A percentile compares a stretch with the other conserved stretches of the same genome.
Conservation (phyloP, 345 rosid genomes). For the Cardamine resedifolia region DNA sequence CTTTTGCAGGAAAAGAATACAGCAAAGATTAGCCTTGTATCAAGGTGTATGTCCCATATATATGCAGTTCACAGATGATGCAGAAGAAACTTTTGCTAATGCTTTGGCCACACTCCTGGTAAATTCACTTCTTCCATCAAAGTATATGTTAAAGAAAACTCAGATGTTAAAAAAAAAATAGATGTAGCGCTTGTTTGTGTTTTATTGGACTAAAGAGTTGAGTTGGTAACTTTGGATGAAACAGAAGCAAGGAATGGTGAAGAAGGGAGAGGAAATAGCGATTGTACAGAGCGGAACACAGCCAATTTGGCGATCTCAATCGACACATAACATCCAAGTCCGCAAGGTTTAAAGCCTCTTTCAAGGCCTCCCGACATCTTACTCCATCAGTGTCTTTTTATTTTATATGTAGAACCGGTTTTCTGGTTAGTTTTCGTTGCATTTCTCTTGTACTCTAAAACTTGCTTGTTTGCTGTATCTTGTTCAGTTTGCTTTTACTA, state of each 20-base stretch:
- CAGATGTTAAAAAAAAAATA: not conserved
- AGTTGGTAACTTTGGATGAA: slow-evolving; percentile 21
- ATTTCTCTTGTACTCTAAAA: slow-evolving; percentile 5
- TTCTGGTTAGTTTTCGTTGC: slow-evolving; percentile 19
- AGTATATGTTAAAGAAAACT: not conserved
- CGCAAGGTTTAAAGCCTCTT: slow-evolving; percentile 62
- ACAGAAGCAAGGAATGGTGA: slow-evolving; percentile 96
- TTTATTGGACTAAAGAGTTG: slow-evolving; percentile 4
- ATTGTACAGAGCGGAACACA: slow-evolving; percentile 89
- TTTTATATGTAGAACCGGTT: slow-evolving; percentile 1
- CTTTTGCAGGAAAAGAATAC: slow-evolving; percentile 70
- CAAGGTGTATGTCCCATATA: slow-evolving; percentile 94
- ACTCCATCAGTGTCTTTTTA: slow-evolving; percentile 10
- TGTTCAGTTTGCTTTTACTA: slow-evolving; percentile 25
- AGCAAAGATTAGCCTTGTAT: slow-evolving; percentile 85
- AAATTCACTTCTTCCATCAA: not conserved
- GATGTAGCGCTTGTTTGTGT: not conserved
- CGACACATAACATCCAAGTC: slow-evolving; percentile 96
- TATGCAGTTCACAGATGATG: slow-evolving; percentile 92
- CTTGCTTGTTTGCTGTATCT: slow-evolving; percentile 28
- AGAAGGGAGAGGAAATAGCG: slow-evolving; percentile 91
- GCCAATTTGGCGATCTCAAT: slow-evolving; percentile 95
- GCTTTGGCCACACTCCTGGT: slow-evolving; percentile 80
- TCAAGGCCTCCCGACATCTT: slow-evolving; percentile 23
- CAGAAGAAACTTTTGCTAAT: slow-evolving; percentile 79